Evolutionary conservation across 257 asterid genomes (phyloP), one percentile per base, ranked within the genome.

Genomic region (Jacaranda copaia): DNA sequence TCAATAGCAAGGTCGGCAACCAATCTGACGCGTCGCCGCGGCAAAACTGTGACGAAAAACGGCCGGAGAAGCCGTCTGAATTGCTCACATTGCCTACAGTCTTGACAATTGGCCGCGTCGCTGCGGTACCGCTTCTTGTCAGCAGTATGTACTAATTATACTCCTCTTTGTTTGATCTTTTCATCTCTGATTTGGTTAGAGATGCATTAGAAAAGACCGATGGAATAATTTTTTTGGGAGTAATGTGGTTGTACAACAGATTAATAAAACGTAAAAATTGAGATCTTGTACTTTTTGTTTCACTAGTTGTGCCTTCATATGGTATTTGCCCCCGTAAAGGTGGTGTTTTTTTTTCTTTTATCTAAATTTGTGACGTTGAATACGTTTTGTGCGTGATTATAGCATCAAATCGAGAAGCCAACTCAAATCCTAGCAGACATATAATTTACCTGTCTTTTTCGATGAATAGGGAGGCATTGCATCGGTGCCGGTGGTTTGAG

Each of bases 11-110:
- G 81, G 80, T 57, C 67, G 91, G 12, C 59, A 52, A 78, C 81
- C 67, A 84, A n/a, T 52, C 84, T 14, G 61, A 73, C 39, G 77
- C 46, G 65, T 49, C 76, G 52, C 76, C 81, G 57, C 79, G 79
- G 77, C 80, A 51, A 12, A 65, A 79, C 0, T 38, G 72, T 74
- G 78, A 68, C 65, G 83, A 39, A 69, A 78, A 67, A 49, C 79
- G 14, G 77, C 83, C 84, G 68, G 70, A 38, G 49, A 70, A 75
- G 32, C 77, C 93, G 16, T 55, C 87, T 16, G 93, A 92, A 82
- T 74, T 93, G 76, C 96, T 96, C 81, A 96, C 98, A 0, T 85
- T 96, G 93, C 99, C 99, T 8, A 96, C 97, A 81, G 88, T 93
- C 74, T 81, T 96, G 80, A 96, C 98, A 35, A 85, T 93, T 68